Conservation (phyloP, 176 grass and related monocot species). For the Triticum urartu region DNA sequence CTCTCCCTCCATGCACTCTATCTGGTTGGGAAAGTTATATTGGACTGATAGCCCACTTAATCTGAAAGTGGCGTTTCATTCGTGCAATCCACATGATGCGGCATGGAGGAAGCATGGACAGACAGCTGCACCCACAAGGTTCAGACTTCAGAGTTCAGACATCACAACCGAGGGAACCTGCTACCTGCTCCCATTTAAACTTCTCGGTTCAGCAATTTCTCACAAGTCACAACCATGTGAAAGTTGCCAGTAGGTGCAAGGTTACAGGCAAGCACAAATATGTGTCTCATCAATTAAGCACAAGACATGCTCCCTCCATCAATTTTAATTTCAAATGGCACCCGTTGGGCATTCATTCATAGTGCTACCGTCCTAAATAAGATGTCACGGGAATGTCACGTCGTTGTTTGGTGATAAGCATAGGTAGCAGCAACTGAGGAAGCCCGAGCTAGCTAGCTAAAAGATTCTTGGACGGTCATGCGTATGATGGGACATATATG, state of each 20-base stretch:
- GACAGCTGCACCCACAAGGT: background rate
- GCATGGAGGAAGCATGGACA: background rate
- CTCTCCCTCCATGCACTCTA: too few species aligned
- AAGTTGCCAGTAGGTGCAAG: background rate
- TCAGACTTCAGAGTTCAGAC: background rate
- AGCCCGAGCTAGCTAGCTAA: background rate
- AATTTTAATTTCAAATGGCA: background rate
- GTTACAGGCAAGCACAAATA: background rate
- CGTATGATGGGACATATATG: background rate
- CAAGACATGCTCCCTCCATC: background rate
- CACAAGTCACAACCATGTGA: background rate
- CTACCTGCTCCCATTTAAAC: background rate
- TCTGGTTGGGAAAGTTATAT: background rate
- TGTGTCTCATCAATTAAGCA: too few species aligned
- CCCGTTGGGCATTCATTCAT: background rate
- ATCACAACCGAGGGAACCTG: background rate
- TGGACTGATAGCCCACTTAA: background rate
- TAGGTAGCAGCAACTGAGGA: background rate
- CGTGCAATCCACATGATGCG: background rate
- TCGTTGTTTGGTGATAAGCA: background rate
- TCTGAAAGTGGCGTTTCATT: slow-evolving; percentile 1
- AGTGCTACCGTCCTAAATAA: background rate
- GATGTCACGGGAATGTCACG: background rate
- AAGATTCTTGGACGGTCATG: background rate
- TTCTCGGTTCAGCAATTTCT: background rate